Base-by-base conservation (phyloP, 257 asterid genomes). In the Solanum phureja region DNA sequence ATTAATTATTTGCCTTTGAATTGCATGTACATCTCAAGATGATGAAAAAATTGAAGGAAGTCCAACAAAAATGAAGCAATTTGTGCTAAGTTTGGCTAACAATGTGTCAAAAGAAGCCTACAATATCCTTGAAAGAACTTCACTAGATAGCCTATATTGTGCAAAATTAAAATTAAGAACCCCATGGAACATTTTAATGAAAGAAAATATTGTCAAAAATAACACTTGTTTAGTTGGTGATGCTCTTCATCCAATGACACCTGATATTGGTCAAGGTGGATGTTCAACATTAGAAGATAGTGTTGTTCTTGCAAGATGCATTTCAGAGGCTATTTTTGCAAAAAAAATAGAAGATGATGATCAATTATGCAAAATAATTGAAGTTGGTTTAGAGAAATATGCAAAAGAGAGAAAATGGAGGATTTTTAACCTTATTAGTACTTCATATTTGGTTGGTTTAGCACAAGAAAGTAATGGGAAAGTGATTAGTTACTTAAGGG, bases 191-290 rank as follows among this genome's bases (percentile, higher is more conserved):
- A 73, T 94, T 86, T 86, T 93, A 87, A 75, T 87, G 3, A 93
- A 91, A 49, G 88, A 93, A 68, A 91, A 42, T 44, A 79, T 94
- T 16, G 89, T 84, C 3, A 93, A 89, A 84, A 87, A 87, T 87
- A 93, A 93, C 37, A 91, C 91, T 27, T 91, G 95, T 83, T 93
- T 94, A 8, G 94, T 85, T 3, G 98, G 98, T 19, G 98, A 94
- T 72, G 98, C 98, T 10, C 89, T 94, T 87, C 98, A 95, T 89
- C 96, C 98, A 7, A 93, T 95, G 98, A 94, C 98, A 46, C 95
- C 98, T 21, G 98, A 95, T 79, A 16, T 94, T 64, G 98, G 98
- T 10, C 98, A 95, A 87, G 98, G 98, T 77, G 98, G 96, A 11
- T 94, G 95, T 58, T 95, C 98, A 23, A 91, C 98, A 6, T 69